Conservation (phyloP, 768 basidiomycete species). For the Trametes coccinea region DNA sequence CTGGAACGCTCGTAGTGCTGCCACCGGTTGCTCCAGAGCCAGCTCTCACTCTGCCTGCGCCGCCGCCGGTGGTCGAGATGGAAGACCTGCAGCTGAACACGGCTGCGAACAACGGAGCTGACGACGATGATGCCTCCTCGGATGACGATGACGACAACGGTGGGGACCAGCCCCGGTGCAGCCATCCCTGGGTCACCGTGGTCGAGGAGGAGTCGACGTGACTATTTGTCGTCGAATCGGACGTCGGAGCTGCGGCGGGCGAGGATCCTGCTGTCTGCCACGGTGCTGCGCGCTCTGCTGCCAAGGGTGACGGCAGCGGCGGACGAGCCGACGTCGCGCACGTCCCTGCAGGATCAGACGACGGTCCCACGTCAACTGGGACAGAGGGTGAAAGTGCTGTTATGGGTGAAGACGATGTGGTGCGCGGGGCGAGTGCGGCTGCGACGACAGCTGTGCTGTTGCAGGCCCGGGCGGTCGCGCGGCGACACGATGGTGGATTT, state of each 20-base stretch:
- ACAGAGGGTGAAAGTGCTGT: background rate
- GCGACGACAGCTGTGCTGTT: slow-evolving; percentile 2
- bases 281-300: background rate
- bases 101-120: slow-evolving; percentile 37
- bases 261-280: background rate
- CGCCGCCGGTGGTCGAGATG: slow-evolving; percentile 7
- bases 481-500: slow-evolving; percentile 27
- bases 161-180: slow-evolving; percentile 24
- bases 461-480: slow-evolving; percentile 8
- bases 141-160: slow-evolving; percentile 29
- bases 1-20: slow-evolving; percentile 5
- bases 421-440: background rate
- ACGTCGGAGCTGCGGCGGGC: slow-evolving; percentile 1
- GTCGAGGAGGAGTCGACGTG: slow-evolving; percentile 15
- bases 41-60: background rate
- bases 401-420: background rate
- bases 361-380: slow-evolving; percentile 10
- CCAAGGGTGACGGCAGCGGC: background rate
- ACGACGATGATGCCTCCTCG: slow-evolving; percentile 46
- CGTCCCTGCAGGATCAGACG: slow-evolving; percentile 3
- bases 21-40: background rate
- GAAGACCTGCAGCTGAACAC: slow-evolving; percentile 26
- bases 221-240: slow-evolving; percentile 12
- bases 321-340: background rate
- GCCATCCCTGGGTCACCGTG: slow-evolving; percentile 17